Evolutionary conservation across 78 protist genomes (phyloP).

Genomic region (Chrysochromulina parva): DNA sequence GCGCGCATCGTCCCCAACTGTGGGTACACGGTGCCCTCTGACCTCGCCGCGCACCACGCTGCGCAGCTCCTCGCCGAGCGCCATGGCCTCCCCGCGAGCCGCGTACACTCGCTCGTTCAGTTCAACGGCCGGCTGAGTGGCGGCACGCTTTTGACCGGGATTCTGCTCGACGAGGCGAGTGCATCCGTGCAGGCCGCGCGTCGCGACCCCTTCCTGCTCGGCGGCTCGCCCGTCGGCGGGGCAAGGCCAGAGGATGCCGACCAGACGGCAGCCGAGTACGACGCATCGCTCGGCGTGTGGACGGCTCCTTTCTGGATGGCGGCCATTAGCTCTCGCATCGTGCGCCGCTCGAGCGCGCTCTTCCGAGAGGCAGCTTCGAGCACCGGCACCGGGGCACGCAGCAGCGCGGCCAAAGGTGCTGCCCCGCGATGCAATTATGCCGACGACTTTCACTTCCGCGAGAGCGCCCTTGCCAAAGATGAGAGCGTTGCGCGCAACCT

Average conservation of each 20-base stretch:
- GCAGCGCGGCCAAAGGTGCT: not conserved
- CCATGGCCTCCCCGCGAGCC: not conserved
- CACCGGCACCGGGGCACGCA: too few species aligned
- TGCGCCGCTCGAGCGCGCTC: not conserved
- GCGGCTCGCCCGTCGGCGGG: not conserved
- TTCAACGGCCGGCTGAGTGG: constrained; percentile 17
- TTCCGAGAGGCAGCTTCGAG: too few species aligned
- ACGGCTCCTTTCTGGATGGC: constrained; percentile 48
- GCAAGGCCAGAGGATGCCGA: not conserved
- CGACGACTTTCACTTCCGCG: not conserved
- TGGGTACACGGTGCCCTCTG: constrained; percentile 55
- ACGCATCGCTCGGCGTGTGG: not conserved
- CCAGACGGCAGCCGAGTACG: not conserved
- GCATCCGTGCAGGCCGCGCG: not conserved
- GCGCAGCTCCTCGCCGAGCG: not conserved
- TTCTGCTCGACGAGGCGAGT: not conserved
- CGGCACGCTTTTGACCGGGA: constrained; percentile 41
- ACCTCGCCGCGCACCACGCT: not conserved
- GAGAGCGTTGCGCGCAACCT: not conserved
- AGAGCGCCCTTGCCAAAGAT: not conserved
- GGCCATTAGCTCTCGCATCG: constrained; percentile 12
- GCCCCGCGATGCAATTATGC: not conserved
- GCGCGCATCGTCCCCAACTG: constrained; percentile 8
- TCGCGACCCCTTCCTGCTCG: not conserved
- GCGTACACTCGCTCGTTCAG: not conserved